A percentile compares a stretch with the other conserved stretches of the same genome.
phyloP scores from a whole-genome alignment of 2,329 filamentous ascomycete genomes.

The Macrophomina pseudophaseolina region DNA sequence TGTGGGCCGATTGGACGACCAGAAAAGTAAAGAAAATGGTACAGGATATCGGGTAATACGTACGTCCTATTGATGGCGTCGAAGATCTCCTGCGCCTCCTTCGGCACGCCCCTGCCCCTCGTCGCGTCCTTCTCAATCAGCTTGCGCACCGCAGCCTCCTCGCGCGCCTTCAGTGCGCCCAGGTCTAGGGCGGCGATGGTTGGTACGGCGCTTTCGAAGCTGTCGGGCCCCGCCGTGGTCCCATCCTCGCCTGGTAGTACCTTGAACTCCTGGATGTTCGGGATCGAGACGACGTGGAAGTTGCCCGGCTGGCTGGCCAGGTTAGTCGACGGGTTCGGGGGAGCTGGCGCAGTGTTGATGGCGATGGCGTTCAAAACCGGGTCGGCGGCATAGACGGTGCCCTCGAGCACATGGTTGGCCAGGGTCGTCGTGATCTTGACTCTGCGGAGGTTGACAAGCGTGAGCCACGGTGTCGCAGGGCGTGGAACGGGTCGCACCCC shows the following conservation, averaged over 20 bases:
- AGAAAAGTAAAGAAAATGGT: background rate
- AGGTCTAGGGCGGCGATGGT: constrained; percentile 59
- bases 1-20: background rate
- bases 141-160: constrained; percentile 60
- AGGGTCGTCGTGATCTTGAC: constrained; percentile 57
- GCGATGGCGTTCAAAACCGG: constrained; percentile 66
- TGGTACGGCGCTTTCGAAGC: constrained; percentile 52
- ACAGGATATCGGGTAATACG: constrained; percentile 30
- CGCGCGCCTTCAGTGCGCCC: constrained; percentile 59
- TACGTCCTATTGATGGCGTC: constrained; percentile 65
- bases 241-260: constrained; percentile 50
- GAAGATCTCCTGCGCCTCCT: constrained; percentile 67
- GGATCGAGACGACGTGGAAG: constrained; percentile 66
- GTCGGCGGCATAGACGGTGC: constrained; percentile 66
- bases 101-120: constrained; percentile 64
- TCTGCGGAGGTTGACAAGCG: constrained; percentile 42
- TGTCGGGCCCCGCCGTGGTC: constrained; percentile 33
- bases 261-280: constrained; percentile 63
- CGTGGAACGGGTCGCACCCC: background rate
- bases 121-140: constrained; percentile 63
- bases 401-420: constrained; percentile 59
- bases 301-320: constrained; percentile 53
- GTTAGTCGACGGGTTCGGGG: constrained; percentile 49
- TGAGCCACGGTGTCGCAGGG: constrained; percentile 19
- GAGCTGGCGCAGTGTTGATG: constrained; percentile 59